Evolutionary conservation across 345 rosid genomes (phyloP).

Genomic region (Erucastrum elatum): DNA sequence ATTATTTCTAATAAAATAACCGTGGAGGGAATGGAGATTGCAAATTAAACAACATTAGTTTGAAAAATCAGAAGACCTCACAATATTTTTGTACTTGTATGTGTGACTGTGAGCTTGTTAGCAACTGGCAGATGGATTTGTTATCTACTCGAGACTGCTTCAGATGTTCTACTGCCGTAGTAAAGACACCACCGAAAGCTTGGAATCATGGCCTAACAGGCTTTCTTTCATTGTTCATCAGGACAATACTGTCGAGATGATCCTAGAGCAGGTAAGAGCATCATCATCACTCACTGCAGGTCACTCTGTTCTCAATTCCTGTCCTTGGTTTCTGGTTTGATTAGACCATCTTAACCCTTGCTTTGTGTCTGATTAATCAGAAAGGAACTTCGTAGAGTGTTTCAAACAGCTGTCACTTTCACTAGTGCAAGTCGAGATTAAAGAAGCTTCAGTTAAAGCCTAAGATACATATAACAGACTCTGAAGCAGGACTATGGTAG

Average conservation of each 20-base stretch:
- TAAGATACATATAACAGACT: background rate
- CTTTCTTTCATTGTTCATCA: no score
- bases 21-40: background rate
- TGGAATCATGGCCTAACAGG: no score
- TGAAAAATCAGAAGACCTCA: conserved; percentile 3
- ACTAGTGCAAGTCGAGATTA: background rate
- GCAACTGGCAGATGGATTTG: conserved; percentile 35
- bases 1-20: background rate
- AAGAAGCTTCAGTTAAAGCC: background rate
- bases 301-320: conserved; percentile 8
- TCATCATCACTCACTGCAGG: no score
- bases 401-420: background rate
- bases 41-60: background rate
- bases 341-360: conserved; percentile 2
- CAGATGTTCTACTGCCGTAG: conserved; percentile 69
- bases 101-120: conserved; percentile 5
- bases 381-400: background rate
- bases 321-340: conserved; percentile 8
- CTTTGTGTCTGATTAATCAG: conserved; percentile 11
- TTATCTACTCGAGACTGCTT: conserved; percentile 75
- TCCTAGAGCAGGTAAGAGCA: no score
- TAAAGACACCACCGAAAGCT: conserved; percentile 61
- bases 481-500: conserved; percentile 7
- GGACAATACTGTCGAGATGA: no score
- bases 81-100: conserved; percentile 8